Conservation (phyloP, 164 flowering plant species). For the Annona squamosa region DNA sequence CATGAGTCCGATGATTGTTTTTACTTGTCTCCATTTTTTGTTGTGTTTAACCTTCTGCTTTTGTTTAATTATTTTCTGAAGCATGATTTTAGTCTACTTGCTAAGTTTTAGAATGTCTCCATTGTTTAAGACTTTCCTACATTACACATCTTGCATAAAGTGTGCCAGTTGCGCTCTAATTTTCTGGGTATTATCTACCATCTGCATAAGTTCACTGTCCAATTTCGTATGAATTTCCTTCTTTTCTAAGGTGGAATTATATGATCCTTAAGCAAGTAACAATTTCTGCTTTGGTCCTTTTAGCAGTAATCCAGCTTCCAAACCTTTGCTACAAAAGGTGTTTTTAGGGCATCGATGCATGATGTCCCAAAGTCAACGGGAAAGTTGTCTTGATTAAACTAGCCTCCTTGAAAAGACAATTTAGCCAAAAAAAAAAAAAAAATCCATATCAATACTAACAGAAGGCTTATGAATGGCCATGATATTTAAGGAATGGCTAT, state of each 20-base stretch:
- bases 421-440: not conserved
- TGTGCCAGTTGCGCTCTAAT: no score
- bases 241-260: not conserved
- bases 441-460: not conserved
- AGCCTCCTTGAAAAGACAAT: not conserved
- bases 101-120: no score
- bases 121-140: no score
- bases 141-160: no score
- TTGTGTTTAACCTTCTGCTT: no score
- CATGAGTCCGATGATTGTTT: no score
- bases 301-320: not conserved
- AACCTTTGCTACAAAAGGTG: not conserved
- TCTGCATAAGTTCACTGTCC: not conserved
- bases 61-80: no score
- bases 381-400: no score
- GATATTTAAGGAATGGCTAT: not conserved
- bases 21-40: no score
- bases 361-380: not conserved
- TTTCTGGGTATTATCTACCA: not conserved
- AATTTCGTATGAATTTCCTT: not conserved
- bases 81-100: no score
- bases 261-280: not conserved
- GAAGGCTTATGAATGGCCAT: not conserved
- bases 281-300: not conserved
- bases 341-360: not conserved